Evolutionary conservation across 192 early-diverging fungal genomes (phyloP), one percentile per base, ranked within the genome.

Genomic region (Backusella psychrophila): DNA sequence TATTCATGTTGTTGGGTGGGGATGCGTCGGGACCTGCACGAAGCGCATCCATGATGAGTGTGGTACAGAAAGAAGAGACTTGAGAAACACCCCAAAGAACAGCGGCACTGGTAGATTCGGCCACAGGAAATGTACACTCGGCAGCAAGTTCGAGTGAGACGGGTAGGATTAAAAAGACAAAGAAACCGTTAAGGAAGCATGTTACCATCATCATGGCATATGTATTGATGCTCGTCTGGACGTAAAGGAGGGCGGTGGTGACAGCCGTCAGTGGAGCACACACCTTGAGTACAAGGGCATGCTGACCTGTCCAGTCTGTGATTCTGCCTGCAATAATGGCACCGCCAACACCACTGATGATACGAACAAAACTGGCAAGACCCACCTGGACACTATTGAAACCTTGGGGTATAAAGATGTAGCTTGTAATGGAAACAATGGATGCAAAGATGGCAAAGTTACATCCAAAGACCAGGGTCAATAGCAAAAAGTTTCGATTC

Each of bases 111-210:
- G 77, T 23, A 12, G 73, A 75, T 72, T 81, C 80, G 0, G 80
- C 68, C 0, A 81, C 76, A 9, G 80, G 80, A 26, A 78, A 81
- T 8, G 80, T 78, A 78, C 80, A 75, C 52, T 81, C 80, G 12
- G 65, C 77, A 1, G 80, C 76, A 23, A 81, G 39, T 52, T 81
- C 80, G 4, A 81, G 38, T 12, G 69, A 78, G 0, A 78, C 56
- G 21, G 80, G 74, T 0, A 81, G 6, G 0, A 81, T 33, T 19
- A 66, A 56, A 44, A 74, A 78, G 6, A 77, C 67, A 69, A 81
- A 75, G n/a, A 81, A 75, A 1, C 80, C 80, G 17, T 77, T 78
- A 6, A 72, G 19, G 8, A 75, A 46, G 29, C 76, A 77, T 7
- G 80, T 73, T 17, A 71, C 36, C 69, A 77, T 44, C 17, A 81